Evolutionary conservation across 805 yeast species (phyloP), one percentile per base, ranked within the genome.

Genomic region (Lipomyces yamadae): DNA sequence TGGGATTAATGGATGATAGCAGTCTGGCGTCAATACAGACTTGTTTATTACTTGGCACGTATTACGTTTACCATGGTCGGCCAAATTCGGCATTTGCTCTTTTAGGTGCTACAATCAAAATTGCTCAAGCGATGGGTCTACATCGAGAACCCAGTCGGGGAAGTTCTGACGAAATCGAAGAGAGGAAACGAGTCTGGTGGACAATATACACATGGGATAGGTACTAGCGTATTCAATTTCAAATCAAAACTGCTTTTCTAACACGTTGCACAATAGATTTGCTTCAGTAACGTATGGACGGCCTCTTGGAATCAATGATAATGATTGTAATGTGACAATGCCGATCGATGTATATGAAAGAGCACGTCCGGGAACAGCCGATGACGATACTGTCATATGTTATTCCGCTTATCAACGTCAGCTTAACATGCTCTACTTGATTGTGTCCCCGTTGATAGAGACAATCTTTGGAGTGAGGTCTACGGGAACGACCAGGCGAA

Each of bases 11-110:
- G 54, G 56, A 50, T 29, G 58, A 62, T 4, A 24, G 68, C n/a
- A 67, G 64, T n/a, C 58, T 67, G 2, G 56, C 62, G 11, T 48
- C 67, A 1, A 63, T 64, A 10, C 70, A 67, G 54, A 57, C 67
- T 2, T 63, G 69, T 54, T 32, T 66, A 15, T 48, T 66, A 11
- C 56, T 67, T 6, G 58, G 61, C 13, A 30, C 63, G 15, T 64
- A 56, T 35, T 64, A 63, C 54, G 39, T 61, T 15, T 53, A 60
- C 32, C 65, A 67, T n/a, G 70, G 70, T 6, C 42, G 56, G n/a
- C 64, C 67, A 1, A 57, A 59, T 11, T 24, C 59, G 2, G 56
- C 70, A 8, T 67, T 68, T 60, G 60, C 68, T 1, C 29, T 67
- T 1, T 52, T 58, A 11, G 70, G 70, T 13, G 34, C 34, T 29